Base-by-base conservation (phyloP, 306 rosid genomes). In the Pyrus bretschneideri region DNA sequence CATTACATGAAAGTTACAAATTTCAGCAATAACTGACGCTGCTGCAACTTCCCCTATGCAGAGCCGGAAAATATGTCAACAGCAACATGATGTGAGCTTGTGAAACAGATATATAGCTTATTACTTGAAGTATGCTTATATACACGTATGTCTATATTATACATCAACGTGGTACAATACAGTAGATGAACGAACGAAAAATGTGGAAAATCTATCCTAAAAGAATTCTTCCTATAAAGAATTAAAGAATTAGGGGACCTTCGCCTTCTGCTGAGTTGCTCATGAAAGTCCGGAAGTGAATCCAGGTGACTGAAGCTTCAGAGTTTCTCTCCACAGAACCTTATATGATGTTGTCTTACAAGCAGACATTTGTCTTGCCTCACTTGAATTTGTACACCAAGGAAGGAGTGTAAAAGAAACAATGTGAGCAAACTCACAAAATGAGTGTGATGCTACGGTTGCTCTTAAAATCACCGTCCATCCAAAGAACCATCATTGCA, bases 211-310 rank as follows among this genome's bases (percentile, higher is more conserved):
- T 70, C 61, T 83, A 74, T 73, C 40, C 91, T 91, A 83, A 69
- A 78, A 84, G 71, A 81, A 79, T 78, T 72, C 70, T 64, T 33
- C 78, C 78, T 65, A 71, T 79, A 85, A 89, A 84, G 83, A 92
- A 89, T 84, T 35, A 88, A 91, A 90, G 78, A 90, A 89, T 89
- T 61, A 73, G 68, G 52, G 67, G 46, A 64, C 64, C 67, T 62
- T 68, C 69, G 23, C 30, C 59, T 27, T 27, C 44, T 74, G 69
- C 40, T 66, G 30, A 29, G 69, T 38, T 30, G 42, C 44, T 8
- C 40, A 18, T 64, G 42, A 63, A 63, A 63, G 68, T 63, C 68
- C 22, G 42, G 3, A 63, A 14, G 23, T 22, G 9, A 63, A 31
- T 30, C 69, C 69, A 8, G 23, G 40, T 35, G n/a, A 31, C 69